Evolutionary conservation across 2,329 filamentous ascomycete genomes (phyloP).

Genomic region (Botrytis byssoidea): DNA sequence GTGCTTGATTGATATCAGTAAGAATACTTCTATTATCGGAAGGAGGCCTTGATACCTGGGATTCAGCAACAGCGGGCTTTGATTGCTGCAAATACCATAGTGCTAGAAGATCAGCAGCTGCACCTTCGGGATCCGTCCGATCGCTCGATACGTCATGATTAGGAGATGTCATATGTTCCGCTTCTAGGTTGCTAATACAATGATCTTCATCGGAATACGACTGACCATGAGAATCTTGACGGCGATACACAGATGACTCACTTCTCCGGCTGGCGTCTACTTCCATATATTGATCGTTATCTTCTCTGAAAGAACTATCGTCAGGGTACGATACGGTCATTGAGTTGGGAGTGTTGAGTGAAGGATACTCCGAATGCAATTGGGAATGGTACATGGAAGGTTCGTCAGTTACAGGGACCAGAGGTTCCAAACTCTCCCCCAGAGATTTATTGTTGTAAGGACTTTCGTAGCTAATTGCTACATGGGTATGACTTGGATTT

Average conservation of each 20-base stretch:
- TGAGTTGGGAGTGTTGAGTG: background rate
- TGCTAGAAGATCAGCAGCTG: conserved; percentile 25
- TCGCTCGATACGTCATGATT: conserved; percentile 7
- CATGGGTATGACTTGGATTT: no score
- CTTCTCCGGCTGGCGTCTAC: conserved; percentile 14
- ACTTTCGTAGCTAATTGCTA: no score
- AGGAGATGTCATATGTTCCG: no score
- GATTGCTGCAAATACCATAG: conserved; percentile 21
- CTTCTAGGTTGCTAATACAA: no score
- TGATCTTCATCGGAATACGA: no score
- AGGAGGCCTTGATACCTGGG: background rate
- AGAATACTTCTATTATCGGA: background rate
- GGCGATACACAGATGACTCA: no score
- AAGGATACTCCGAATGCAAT: conserved; percentile 8
- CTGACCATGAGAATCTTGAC: no score
- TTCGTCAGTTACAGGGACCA: no score
- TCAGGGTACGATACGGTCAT: background rate
- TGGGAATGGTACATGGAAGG: background rate
- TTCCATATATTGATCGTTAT: background rate
- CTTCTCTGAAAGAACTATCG: background rate
- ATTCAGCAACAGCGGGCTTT: background rate
- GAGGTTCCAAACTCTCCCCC: no score
- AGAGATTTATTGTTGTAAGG: no score
- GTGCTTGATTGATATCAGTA: background rate
- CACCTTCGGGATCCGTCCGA: conserved; percentile 22